Percentiles rank a stretch among this genome's conserved stretches.
These are phyloP conservation scores for Trifolium subterraneum DNA, from an alignment of 306 rosid species.

Conservation along the genomic window DNA sequence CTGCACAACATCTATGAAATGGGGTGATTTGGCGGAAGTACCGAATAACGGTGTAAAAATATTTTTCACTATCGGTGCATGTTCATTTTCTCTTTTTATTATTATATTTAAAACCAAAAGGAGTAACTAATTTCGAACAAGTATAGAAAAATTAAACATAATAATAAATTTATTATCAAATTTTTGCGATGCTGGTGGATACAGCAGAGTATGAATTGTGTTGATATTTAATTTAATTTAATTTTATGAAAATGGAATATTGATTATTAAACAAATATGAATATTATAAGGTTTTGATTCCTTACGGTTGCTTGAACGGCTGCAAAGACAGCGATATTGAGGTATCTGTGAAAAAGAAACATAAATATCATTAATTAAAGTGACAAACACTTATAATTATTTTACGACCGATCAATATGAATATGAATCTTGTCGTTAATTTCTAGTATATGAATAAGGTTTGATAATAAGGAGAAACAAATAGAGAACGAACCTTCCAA, in stretches of 20 bases:
- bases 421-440: no score
- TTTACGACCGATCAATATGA: no score
- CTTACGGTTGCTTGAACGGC: constrained; percentile 81
- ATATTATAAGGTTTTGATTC: neutral
- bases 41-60: no score
- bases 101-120: no score
- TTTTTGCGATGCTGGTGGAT: neutral
- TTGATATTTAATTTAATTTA: neutral
- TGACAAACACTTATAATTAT: no score
- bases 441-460: no score
- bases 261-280: neutral
- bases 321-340: constrained; percentile 80
- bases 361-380: neutral
- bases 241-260: neutral
- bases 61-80: no score
- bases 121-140: neutral
- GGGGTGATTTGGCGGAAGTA: no score
- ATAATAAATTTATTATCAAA: neutral
- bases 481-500: constrained; percentile 64
- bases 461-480: no score
- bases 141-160: neutral
- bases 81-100: no score
- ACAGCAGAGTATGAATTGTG: neutral
- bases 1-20: no score
- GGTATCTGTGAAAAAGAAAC: constrained; percentile 58